Conservation (phyloP, 1,284 basidiomycete species). For the Takashimella tepidaria region DNA sequence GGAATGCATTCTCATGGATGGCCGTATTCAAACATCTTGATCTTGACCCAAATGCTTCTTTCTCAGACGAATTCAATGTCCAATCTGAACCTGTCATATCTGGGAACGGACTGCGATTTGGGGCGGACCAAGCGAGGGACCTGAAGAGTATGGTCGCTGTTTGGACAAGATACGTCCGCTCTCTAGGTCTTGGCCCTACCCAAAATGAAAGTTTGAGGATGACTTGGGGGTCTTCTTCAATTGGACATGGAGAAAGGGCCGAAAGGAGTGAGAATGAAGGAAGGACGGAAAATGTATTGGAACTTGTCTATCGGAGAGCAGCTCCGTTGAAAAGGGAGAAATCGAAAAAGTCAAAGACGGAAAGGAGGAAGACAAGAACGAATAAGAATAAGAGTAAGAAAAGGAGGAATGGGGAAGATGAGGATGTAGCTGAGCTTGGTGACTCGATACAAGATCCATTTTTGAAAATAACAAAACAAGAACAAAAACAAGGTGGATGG, state of each 20-base stretch:
- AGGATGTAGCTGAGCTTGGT: too few species aligned
- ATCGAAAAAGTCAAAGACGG: conserved; percentile 4
- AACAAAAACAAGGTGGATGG: too few species aligned
- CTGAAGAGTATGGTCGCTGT: conserved; percentile 32
- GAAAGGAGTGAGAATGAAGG: conserved; percentile 10
- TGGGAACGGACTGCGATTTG: conserved; percentile 36
- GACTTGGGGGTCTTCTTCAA: too few species aligned
- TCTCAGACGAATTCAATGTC: conserved; percentile 57
- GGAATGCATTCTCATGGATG: conserved; percentile 23
- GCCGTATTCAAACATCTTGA: conserved; percentile 53
- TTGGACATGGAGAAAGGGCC: too few species aligned
- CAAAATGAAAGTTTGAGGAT: too few species aligned
- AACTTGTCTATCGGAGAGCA: conserved; percentile 47
- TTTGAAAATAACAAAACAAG: too few species aligned
- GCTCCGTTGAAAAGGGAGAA: conserved; percentile 5
- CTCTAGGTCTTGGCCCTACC: conserved; percentile 42
- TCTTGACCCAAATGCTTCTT: conserved; percentile 51
- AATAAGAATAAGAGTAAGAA: conserved; percentile 6
- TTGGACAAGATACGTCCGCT: conserved; percentile 38
- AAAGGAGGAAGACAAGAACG: conserved; percentile 1
- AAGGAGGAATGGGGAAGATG: conserved; percentile 3
- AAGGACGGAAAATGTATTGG: conserved; percentile 34
- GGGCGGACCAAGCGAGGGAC: conserved; percentile 22
- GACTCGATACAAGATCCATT: too few species aligned
- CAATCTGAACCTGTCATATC: conserved; percentile 52